Conservation (phyloP, 331 rosid species). For the Malus hybrid region DNA sequence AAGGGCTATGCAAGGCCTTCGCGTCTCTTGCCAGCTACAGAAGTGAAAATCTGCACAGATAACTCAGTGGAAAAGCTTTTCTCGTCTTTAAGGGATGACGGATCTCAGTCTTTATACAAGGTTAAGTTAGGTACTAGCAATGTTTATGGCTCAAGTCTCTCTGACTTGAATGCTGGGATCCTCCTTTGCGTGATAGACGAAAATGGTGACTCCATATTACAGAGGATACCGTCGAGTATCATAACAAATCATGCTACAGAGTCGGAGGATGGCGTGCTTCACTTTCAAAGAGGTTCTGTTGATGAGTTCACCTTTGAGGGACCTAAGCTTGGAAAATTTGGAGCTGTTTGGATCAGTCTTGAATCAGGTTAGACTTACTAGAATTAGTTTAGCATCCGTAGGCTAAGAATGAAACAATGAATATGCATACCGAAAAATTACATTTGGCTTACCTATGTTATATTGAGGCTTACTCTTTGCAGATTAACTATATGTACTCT, state of each 20-base stretch:
- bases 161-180: constrained; percentile 58
- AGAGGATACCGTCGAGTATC: constrained; percentile 53
- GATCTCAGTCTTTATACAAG: constrained; percentile 38
- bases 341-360: constrained; percentile 77
- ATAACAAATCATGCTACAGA: constrained; percentile 27
- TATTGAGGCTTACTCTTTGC: background rate
- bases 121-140: constrained; percentile 65
- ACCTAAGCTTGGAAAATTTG: constrained; percentile 49
- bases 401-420: background rate
- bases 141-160: constrained; percentile 56
- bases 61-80: constrained; percentile 27
- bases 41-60: constrained; percentile 41
- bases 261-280: constrained; percentile 23
- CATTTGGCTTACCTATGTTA: too few relatives aligned
- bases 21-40: constrained; percentile 55
- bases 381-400: constrained; percentile 1
- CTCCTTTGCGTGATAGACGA: constrained; percentile 69
- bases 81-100: constrained; percentile 13
- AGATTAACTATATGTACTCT: background rate
- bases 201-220: constrained; percentile 64
- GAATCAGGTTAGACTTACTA: constrained; percentile 66
- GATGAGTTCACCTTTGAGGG: constrained; percentile 74
- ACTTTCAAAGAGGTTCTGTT: constrained; percentile 66
- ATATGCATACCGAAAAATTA: background rate
- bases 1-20: constrained; percentile 58